Conservation (phyloP, 176 grass and related monocot species). For the Tuctoria greenei region DNA sequence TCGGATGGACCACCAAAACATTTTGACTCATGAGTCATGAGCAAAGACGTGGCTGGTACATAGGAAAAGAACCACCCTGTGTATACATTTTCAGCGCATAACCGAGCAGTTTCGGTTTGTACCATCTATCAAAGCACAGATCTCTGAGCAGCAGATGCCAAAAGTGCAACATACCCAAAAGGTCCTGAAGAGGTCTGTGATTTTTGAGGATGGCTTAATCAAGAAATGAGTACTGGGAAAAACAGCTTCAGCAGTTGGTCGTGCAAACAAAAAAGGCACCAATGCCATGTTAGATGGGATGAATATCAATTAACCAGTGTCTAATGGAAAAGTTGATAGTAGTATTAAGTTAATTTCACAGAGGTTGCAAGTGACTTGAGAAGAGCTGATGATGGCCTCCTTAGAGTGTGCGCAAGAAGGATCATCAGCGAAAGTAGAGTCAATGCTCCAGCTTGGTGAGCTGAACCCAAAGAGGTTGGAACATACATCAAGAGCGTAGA, state of each 20-base stretch:
- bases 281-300: background rate
- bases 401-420: conserved; percentile 74
- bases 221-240: background rate
- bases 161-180: background rate
- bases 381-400: conserved; percentile 68
- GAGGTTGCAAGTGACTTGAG: conserved; percentile 55
- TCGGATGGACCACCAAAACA: background rate
- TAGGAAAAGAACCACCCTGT: background rate
- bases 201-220: background rate
- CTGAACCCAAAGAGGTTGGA: conserved; percentile 82
- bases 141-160: background rate
- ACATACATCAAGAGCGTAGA: conserved; percentile 88
- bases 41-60: background rate
- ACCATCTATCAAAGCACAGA: background rate
- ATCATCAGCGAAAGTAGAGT: conserved; percentile 76
- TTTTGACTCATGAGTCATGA: background rate
- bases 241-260: background rate
- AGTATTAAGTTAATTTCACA: conserved; percentile 37
- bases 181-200: background rate
- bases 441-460: conserved; percentile 93
- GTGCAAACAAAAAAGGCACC: background rate
- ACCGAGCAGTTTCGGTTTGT: background rate
- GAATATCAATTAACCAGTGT: background rate
- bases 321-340: background rate
- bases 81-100: background rate